These are phyloP conservation scores for Fusarium mexicanum DNA, from an alignment of 2,329 filamentous ascomycete species.

Conservation along the genomic window DNA sequence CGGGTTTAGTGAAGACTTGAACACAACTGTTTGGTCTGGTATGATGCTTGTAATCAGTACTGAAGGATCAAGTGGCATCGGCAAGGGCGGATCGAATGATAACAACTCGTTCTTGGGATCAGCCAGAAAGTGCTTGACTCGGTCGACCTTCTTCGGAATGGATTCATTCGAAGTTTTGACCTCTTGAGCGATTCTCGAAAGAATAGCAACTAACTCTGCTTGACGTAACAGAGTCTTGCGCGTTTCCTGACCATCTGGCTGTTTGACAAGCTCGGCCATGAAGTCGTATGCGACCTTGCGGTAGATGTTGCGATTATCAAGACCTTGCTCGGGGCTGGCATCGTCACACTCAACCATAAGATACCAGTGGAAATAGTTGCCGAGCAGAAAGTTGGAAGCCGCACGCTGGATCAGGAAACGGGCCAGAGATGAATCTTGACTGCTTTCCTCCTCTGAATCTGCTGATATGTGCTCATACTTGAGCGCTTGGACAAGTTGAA, in stretches of 20 bases:
- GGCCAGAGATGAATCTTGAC: slow-evolving; percentile 84
- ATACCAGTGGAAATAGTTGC: slow-evolving; percentile 98
- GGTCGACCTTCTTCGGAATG: slow-evolving; percentile 82
- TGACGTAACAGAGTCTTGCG: slow-evolving; percentile 84
- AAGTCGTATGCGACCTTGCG: slow-evolving; percentile 96
- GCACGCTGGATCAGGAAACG: slow-evolving; percentile 90
- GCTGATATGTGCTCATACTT: slow-evolving; percentile 87
- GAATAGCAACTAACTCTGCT: slow-evolving; percentile 85
- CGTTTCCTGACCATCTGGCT: slow-evolving; percentile 74
- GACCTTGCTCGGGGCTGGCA: slow-evolving; percentile 76
- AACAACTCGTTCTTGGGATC: slow-evolving; percentile 92
- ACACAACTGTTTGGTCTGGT: slow-evolving; percentile 87
- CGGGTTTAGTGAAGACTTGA: slow-evolving; percentile 94
- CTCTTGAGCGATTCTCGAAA: slow-evolving; percentile 89
- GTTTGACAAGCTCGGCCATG: slow-evolving; percentile 84
- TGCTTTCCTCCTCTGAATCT: slow-evolving; percentile 63
- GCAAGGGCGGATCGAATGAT: slow-evolving; percentile 84
- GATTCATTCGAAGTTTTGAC: slow-evolving; percentile 83
- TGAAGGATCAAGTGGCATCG: slow-evolving; percentile 87
- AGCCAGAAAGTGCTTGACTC: slow-evolving; percentile 82
- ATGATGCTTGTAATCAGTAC: slow-evolving; percentile 81
- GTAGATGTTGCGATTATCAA: slow-evolving; percentile 84
- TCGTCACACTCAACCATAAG: slow-evolving; percentile 98
- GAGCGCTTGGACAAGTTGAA: slow-evolving; percentile 94
- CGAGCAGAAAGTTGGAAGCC: slow-evolving; percentile 86